Evolutionary conservation across 1,284 basidiomycete species (phyloP), one percentile per base, ranked within the genome.

Genomic region (Bjerkandera adusta): DNA sequence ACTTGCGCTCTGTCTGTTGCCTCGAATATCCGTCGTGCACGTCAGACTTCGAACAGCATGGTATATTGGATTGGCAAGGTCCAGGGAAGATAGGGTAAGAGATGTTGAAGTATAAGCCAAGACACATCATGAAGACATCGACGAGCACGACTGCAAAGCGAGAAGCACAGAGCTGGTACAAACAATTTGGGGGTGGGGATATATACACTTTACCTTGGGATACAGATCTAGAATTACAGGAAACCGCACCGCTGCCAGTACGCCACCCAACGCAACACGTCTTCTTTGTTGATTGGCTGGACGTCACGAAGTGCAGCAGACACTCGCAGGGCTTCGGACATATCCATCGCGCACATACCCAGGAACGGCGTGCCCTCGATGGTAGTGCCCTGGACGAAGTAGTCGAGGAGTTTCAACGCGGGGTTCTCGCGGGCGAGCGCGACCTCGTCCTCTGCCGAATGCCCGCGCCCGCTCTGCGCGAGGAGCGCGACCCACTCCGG

Each of bases 381-480:
- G 11, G 16, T 25, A 16, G 6, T 37, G 27, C 29, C 16, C 21
- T 21, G 13, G 8, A 18, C 7, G 45, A 50, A 50, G 39, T 47
- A 50, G 8, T 43, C 46, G 15, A 50, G 49, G 16, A 50, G 36
- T 34, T 46, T 45, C 21, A 47, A 21, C 15, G 49, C 49, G n/a
- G 45, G 45, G 30, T 40, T 29, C 20, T 42, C 30, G 21, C 39
- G 38, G n/a, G 42, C 11, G 21, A 29, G 10, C 39, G 16, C 34
- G 34, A 45, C 45, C 44, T 46, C 44, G 35, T 24, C 16, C 12
- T 43, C 41, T 18, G 24, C 45, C 21, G 25, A 13, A 29, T 21
- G n/a, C 11, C 15, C 33, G 18, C 25, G 16, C 5, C 45, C 33
- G 11, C 34, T 43, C 45, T 32, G 10, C 35, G 42, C 45, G 11